Percentiles rank a stretch among this genome's conserved stretches.
These are phyloP conservation scores for Coprinopsis cinerea DNA, from an alignment of 768 basidiomycete species.

Conservation along the genomic window DNA sequence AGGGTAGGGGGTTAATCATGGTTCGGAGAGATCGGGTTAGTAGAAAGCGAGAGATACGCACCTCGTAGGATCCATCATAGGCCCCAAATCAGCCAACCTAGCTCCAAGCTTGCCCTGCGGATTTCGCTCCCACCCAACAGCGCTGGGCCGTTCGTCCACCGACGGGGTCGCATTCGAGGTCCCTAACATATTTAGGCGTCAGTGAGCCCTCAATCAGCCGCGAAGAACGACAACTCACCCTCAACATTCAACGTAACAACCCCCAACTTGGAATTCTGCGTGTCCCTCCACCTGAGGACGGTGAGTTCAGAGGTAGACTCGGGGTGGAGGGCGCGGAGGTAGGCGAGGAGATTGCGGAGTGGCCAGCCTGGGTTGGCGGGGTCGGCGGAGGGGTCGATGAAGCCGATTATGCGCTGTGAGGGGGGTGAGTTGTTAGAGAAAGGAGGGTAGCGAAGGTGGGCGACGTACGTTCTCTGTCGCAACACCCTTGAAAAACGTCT, in stretches of 20 bases:
- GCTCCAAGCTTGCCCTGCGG: slow-evolving; percentile 81
- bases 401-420: slow-evolving; percentile 44
- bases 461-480: slow-evolving; percentile 27
- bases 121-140: slow-evolving; percentile 97
- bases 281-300: slow-evolving; percentile 75
- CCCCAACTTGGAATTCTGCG: slow-evolving; percentile 44
- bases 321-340: slow-evolving; percentile 60
- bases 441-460: slow-evolving; percentile 2
- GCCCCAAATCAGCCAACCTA: slow-evolving; percentile 82
- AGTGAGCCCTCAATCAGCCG: background rate
- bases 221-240: background rate
- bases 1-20: background rate
- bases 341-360: slow-evolving; percentile 84
- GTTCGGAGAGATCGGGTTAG: background rate
- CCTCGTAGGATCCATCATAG: slow-evolving; percentile 94
- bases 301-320: slow-evolving; percentile 42
- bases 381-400: slow-evolving; percentile 82
- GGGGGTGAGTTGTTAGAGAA: background rate
- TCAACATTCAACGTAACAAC: slow-evolving; percentile 29
- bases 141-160: slow-evolving; percentile 38
- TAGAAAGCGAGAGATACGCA: slow-evolving; percentile 20
- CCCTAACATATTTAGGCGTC: background rate
- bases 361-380: slow-evolving; percentile 83
- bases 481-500: slow-evolving; percentile 48
- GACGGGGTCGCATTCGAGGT: slow-evolving; percentile 16